Evolutionary conservation across 108 stramenopile species (phyloP).

Genomic region (Nannochloropsis salina): DNA sequence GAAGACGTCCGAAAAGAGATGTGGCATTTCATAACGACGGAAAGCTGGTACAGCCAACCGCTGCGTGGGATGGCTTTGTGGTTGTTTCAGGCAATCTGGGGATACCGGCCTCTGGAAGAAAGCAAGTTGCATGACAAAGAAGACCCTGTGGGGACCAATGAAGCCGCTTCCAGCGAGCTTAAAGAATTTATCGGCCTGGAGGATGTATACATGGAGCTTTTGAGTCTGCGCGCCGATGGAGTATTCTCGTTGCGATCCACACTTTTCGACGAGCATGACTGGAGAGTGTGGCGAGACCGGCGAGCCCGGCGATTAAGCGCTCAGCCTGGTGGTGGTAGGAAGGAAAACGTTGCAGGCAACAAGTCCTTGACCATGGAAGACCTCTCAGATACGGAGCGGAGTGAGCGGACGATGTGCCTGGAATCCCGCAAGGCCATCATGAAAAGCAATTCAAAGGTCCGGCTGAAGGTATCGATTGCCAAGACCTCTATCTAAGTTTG

Average conservation of each 20-base stretch:
- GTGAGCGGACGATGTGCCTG: background rate
- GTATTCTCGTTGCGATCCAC: background rate
- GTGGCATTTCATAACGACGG: background rate
- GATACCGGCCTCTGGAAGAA: background rate
- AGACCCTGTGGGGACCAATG: background rate
- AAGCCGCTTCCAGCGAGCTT: background rate
- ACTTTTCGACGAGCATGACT: background rate
- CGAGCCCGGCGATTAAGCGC: background rate
- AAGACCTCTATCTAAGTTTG: background rate
- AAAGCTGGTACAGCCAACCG: background rate
- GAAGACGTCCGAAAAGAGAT: background rate
- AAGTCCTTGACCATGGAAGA: background rate
- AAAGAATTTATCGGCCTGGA: background rate
- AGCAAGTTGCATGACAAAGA: background rate
- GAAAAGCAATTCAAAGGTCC: background rate
- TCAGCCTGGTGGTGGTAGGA: background rate
- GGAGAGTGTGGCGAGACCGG: background rate
- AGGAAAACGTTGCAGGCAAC: background rate
- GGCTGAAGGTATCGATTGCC: background rate
- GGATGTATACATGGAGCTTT: background rate
- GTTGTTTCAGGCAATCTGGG: background rate
- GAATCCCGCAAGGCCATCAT: constrained; percentile 16
- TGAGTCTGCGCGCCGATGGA: background rate
- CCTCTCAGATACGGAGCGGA: background rate
- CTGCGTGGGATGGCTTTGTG: background rate